Conservation (phyloP, 139 green algal genomes). For the Monoraphidium neglectum region DNA sequence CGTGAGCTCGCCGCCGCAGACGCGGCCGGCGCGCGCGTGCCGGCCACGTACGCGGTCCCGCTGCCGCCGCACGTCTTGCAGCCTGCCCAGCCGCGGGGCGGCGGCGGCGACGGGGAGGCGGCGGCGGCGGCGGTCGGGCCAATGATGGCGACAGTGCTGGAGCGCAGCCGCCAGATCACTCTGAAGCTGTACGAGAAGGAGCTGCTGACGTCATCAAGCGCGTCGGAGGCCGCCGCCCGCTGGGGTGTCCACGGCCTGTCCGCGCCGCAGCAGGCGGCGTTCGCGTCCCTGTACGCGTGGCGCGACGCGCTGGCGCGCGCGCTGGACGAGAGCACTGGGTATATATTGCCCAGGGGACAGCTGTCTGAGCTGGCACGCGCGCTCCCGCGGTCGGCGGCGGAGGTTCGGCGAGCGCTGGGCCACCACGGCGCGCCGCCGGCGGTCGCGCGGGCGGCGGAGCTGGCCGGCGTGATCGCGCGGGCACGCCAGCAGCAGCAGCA, state of each 20-base stretch:
- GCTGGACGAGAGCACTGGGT: slow-evolving; percentile 85
- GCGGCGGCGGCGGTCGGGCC: not conserved
- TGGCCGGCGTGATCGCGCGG: slow-evolving; percentile 7
- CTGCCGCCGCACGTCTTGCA: not conserved
- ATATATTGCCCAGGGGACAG: slow-evolving; percentile 77
- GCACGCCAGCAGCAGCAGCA: no score
- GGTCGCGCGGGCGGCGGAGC: not conserved
- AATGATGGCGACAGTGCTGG: slow-evolving; percentile 59
- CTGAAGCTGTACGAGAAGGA: slow-evolving; percentile 79
- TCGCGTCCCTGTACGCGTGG: slow-evolving; percentile 72
- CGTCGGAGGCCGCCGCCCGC: slow-evolving; percentile 28
- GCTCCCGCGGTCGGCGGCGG: slow-evolving; percentile 35
- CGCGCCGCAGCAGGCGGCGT: slow-evolving; percentile 58
- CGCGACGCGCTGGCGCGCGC: slow-evolving; percentile 67
- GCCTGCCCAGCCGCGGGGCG: not conserved
- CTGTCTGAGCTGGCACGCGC: slow-evolving; percentile 68
- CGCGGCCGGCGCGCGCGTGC: not conserved
- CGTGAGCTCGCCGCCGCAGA: slow-evolving; percentile 31
- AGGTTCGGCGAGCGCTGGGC: slow-evolving; percentile 28
- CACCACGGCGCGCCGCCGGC: slow-evolving; percentile 2
- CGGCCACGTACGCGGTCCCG: slow-evolving; percentile 8
- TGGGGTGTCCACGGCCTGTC: slow-evolving; percentile 36
- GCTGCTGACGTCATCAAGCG: slow-evolving; percentile 32
- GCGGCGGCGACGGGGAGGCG: not conserved
- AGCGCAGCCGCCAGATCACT: slow-evolving; percentile 77